Base-by-base conservation (phyloP, 1,284 basidiomycete genomes). In the Marasmius tenuissimus region DNA sequence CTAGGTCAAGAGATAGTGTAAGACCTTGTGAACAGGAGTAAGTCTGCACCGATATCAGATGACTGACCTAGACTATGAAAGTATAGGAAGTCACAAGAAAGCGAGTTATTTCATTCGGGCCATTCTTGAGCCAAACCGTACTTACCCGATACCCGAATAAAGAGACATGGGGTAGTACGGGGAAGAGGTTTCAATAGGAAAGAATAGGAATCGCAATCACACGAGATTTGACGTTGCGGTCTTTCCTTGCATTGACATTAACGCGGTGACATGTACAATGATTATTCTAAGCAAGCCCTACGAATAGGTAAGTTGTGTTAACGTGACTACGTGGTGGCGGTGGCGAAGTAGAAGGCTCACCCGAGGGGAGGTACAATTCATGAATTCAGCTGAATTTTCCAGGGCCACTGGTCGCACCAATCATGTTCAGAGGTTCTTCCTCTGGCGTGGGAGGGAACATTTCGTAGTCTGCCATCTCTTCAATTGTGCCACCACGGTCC, bases 391-490 rank as follows among this genome's bases (percentile, higher is more conserved):
- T 33, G 16, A 34, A 9, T 12, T 14, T 35, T 27, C n/a, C 27
- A 9, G n/a, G 27, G 34, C 8, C 52, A 12, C 34, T 33, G 18
- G n/a, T 20, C n/a, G 16, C 34, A 38, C 14, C 52, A 37, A 37
- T 33, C 52, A 54, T 16, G n/a, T 22, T 40, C 5, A 47, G 22
- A 37, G 16, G 45, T 37, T 54, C 57, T 10, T 48, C 38, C 14
- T 67, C 63, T 57, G 63, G 52, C 59, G 65, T 63, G 27, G 62
- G 63, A 61, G 66, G 63, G 45, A 69, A 66, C 68, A 72, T 65
- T 64, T 72, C 71, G 53, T 69, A 72, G 39, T 63, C 66, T 34
- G 57, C 50, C 52, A 66, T 65, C n/a, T 65, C 66, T 47, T 55
- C 62, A 59, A 34, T 56, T 4, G 57, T 12, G 22, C 40, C 45